Evolutionary conservation across 176 grass and related monocot species (phyloP).

Genomic region (Stipa capillata): DNA sequence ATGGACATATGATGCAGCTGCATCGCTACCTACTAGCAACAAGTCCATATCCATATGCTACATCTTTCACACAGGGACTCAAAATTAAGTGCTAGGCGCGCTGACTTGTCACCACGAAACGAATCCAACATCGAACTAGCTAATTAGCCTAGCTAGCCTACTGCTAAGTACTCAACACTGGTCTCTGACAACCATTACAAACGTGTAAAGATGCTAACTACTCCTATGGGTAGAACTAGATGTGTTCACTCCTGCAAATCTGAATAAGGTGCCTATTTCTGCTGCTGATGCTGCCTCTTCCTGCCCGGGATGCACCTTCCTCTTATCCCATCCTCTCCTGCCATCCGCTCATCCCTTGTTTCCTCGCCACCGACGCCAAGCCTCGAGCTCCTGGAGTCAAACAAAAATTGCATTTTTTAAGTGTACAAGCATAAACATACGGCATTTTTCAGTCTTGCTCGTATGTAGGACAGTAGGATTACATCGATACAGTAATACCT

Average conservation of each 20-base stretch:
- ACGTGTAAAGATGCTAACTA: background rate
- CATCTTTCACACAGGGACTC: background rate
- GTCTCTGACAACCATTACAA: background rate
- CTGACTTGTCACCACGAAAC: background rate
- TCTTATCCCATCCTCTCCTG: conserved; percentile 34
- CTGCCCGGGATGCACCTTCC: conserved; percentile 78
- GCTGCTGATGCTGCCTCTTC: conserved; percentile 30
- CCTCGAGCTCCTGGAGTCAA: conserved; percentile 52
- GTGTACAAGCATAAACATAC: background rate
- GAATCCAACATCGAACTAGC: background rate
- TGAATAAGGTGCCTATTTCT: background rate
- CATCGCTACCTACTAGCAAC: too few species aligned
- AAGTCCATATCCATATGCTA: background rate
- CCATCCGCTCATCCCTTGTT: conserved; percentile 13
- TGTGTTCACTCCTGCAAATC: background rate
- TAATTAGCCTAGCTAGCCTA: background rate
- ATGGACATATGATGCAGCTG: too few species aligned
- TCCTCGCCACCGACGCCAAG: conserved; percentile 32
- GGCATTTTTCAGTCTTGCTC: background rate
- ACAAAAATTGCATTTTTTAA: background rate
- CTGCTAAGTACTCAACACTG: background rate
- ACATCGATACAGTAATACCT: background rate
- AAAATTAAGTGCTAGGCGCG: background rate
- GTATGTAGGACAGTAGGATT: background rate
- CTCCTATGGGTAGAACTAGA: background rate